Base-by-base conservation (phyloP, 2,329 filamentous ascomycete species). In the Fusarium secorum region DNA sequence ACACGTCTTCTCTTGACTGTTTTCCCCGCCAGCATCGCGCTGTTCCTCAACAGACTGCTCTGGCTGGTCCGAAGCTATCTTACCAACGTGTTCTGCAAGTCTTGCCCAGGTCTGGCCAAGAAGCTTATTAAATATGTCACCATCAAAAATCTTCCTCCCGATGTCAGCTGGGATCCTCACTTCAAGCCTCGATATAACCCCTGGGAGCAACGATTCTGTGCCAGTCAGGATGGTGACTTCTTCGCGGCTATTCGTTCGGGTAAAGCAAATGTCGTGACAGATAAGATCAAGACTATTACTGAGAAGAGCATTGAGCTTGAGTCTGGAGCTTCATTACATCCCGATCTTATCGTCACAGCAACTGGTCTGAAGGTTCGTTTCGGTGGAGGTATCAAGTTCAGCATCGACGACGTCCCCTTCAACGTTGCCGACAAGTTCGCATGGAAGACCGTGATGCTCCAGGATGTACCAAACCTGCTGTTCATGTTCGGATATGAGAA, bases 181-280 rank as follows among this genome's bases (percentile, higher is more conserved):
- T 89, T 89, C 79, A 81, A 81, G 24, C 87, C 87, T 0, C 75
- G 77, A 2, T 89, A 89, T 62, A 84, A 84, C 10, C 88, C 88
- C 0, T 90, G 90, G 89, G 86, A 93, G 58, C 91, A 94, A 74
- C 86, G 92, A 2, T 80, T 94, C 22, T 93, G 91, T 72, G 81
- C 90, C 33, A 86, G 75, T 3, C 77, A 80, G 22, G 80, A 85
- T 32, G 83, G 83, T 0, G 85, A 86, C 70, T 84, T 86, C 59
- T 87, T 81, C 67, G 60, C 75, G 10, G 79, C 81, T 0, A 74
- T 86, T 18, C 78, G 79, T 3, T 77, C 70, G 3, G 79, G 81
- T 28, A 84, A 79, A 45, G 81, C 75, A 17, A 74, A 78, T 17
- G 76, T 88, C 3, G 80, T 83, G 4, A 87, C 86, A 0, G 85